Evolutionary conservation across 2,329 filamentous ascomycete genomes (phyloP).

Genomic region (Acephala macrosclerotiorum): DNA sequence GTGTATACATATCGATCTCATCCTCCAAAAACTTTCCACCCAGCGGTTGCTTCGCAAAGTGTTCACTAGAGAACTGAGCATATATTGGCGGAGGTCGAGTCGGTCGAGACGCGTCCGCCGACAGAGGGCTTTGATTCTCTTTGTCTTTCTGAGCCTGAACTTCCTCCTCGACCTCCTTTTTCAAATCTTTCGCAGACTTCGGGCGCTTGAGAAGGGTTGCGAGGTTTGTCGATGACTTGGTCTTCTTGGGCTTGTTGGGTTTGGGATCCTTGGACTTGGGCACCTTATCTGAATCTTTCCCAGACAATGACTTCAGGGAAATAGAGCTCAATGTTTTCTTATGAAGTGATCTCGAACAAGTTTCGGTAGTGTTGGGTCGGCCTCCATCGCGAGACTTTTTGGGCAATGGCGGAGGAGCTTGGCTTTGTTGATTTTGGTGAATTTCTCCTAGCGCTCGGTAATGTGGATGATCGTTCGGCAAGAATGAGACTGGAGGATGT

Average conservation of each 20-base stretch:
- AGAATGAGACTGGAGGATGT: constrained; percentile 43
- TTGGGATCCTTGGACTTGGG: constrained; percentile 53
- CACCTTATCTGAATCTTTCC: constrained; percentile 46
- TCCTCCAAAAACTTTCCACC: constrained; percentile 46
- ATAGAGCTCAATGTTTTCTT: constrained; percentile 54
- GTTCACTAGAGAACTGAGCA: constrained; percentile 70
- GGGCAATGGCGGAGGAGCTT: constrained; percentile 47
- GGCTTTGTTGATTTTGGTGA: constrained; percentile 59
- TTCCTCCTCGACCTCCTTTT: constrained; percentile 58
- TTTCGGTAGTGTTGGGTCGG: constrained; percentile 40
- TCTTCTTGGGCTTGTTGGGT: constrained; percentile 73
- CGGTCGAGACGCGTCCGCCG: constrained; percentile 49
- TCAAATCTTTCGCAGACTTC: constrained; percentile 75
- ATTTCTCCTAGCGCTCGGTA: constrained; percentile 62
- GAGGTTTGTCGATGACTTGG: constrained; percentile 86
- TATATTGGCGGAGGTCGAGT: constrained; percentile 74
- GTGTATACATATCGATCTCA: constrained; percentile 44
- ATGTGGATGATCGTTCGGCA: constrained; percentile 47
- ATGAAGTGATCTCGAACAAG: constrained; percentile 48
- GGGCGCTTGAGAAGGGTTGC: constrained; percentile 76
- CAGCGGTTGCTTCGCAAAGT: constrained; percentile 48
- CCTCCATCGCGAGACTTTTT: constrained; percentile 48
- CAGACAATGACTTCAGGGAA: constrained; percentile 52
- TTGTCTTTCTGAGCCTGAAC: constrained; percentile 70
- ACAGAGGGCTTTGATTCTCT: constrained; percentile 76